A percentile compares a stretch with the other conserved stretches of the same genome.
Conservation (phyloP, 306 rosid species). For the Gleditsia sinensis region DNA sequence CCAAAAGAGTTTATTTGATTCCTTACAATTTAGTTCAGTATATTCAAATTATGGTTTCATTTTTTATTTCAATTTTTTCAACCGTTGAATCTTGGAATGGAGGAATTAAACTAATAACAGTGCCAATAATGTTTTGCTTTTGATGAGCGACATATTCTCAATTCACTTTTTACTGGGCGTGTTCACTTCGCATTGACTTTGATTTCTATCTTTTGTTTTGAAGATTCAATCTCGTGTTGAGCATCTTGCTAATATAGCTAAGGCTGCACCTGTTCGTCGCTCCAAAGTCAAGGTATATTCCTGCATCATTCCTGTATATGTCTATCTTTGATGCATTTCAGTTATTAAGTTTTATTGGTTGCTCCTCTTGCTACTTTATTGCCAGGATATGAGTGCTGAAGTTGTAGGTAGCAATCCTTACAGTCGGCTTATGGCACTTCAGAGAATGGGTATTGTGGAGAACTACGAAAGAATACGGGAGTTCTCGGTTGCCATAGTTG, state of each 20-base stretch:
- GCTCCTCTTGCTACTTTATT: conserved; percentile 26
- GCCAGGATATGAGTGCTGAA: conserved; percentile 96
- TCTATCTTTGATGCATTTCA: conserved; percentile 6
- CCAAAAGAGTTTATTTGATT: neutral
- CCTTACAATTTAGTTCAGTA: neutral
- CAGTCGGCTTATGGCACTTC: conserved; percentile 99
- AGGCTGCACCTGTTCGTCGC: conserved; percentile 59
- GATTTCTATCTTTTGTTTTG: conserved; percentile 31
- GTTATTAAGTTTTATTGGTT: conserved; percentile 12
- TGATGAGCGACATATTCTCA: neutral
- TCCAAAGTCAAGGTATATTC: conserved; percentile 75
- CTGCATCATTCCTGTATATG: neutral
- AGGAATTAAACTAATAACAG: neutral
- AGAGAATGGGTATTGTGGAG: conserved; percentile 97
- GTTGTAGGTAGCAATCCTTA: conserved; percentile 97
- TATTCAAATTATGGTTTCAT: no score
- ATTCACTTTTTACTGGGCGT: neutral
- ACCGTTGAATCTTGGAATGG: neutral
- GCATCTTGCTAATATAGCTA: conserved; percentile 58
- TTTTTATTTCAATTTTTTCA: no score
- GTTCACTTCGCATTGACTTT: neutral
- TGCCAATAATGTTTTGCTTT: neutral
- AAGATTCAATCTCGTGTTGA: conserved; percentile 73
- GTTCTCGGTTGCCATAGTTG: conserved; percentile 96
- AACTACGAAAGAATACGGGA: conserved; percentile 91